Evolutionary conservation across 352 stramenopile species (phyloP), one percentile per base, ranked within the genome.

Genomic region (Globisporangium yorkense): DNA sequence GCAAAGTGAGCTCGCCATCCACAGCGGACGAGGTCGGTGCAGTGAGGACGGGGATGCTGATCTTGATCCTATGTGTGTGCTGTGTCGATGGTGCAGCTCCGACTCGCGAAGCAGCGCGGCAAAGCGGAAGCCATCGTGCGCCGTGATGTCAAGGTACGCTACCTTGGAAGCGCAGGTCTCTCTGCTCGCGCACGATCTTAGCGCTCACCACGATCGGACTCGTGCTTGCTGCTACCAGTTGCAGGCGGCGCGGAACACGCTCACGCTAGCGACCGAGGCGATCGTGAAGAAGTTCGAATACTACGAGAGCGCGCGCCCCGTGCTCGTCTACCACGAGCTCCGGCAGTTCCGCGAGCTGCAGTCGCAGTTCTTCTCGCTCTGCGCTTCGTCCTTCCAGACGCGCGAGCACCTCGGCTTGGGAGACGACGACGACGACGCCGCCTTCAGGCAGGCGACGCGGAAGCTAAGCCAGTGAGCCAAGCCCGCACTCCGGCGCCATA

Each of bases 261-360:
- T 73, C 20, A 13, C 44, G 1, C 1, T 27, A 1, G 50, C 59
- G 6, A 73, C 66, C 1, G 59, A 65, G 21, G 44, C 59, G 20
- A 52, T 71, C 27, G 51, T 62, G 27, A 70, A 62, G 43, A 71
- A 71, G 33, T 59, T 68, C 40, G 31, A 52, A 21, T 61, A 73
- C 46, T 73, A 68, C 50, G 66, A 73, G 40, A 49, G 20, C 29
- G 56, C 51, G 18, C 66, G 59, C 12, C 47, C 49, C 20, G 65
- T 63, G 39, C 37, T 73, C 40, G 54, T 73, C 15, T 66, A 70
- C 48, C 53, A 59, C 47, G 66, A 73, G 45, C 39, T 72, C 31
- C 37, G 51, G 31, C 62, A 70, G 31, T 72, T 72, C 52, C 66
- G 66, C 21, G 45, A 61, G n/a, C 35, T 72, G 24, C 66, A 72